phyloP scores from a whole-genome alignment of 2,329 filamentous ascomycete genomes.

The Colletotrichum incanum region DNA sequence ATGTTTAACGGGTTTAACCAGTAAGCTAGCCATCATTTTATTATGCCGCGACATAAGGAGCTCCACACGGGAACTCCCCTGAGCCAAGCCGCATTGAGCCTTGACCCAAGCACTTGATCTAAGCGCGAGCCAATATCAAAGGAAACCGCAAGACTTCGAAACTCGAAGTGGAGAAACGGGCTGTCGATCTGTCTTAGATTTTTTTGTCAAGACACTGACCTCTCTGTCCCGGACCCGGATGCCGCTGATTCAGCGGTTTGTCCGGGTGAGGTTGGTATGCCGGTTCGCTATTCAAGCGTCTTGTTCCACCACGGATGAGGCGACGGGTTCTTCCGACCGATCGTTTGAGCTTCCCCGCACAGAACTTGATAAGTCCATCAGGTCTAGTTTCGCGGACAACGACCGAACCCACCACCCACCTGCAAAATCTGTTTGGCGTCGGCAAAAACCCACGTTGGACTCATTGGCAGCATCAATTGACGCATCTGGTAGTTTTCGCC shows the following conservation, averaged over 20 bases:
- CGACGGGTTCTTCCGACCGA: background rate
- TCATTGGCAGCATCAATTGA: no score
- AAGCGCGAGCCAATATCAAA: background rate
- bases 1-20: background rate
- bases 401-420: no score
- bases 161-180: background rate
- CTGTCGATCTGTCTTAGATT: constrained; percentile 15
- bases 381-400: no score
- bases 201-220: constrained; percentile 11
- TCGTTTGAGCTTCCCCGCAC: background rate
- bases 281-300: background rate
- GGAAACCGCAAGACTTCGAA: no score
- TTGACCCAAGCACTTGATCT: background rate
- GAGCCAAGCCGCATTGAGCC: constrained; percentile 10
- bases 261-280: background rate
- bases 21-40: background rate
- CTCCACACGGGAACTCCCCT: constrained; percentile 9
- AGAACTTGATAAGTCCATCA: background rate
- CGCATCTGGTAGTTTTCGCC: no score
- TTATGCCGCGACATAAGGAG: background rate
- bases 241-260: constrained; percentile 33
- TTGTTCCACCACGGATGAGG: background rate
- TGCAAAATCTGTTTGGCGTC: no score
- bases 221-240: background rate
- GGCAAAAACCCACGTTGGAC: no score